Conservation (phyloP, 2,329 filamentous ascomycete genomes). For the Huntiella decipiens region DNA sequence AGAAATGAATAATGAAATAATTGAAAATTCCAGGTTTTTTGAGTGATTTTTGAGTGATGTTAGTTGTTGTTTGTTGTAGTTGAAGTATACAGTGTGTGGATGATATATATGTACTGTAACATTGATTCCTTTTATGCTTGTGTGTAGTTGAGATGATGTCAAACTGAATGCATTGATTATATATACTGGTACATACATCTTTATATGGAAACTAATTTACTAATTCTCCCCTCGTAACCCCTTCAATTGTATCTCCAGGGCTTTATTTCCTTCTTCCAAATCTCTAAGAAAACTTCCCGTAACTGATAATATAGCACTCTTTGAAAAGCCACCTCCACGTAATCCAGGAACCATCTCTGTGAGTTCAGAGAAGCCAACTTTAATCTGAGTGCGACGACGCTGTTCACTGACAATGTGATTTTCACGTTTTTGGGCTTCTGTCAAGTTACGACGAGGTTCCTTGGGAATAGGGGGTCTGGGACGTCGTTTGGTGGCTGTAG, state of each 20-base stretch:
- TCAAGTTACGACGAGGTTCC: conserved; percentile 47
- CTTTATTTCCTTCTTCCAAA: conserved; percentile 48
- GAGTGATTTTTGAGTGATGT: background rate
- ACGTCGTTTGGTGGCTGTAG: conserved; percentile 21
- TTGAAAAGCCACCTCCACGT: conserved; percentile 57
- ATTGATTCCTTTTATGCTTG: background rate
- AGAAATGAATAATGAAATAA: conserved; percentile 10
- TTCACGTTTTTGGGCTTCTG: conserved; percentile 62
- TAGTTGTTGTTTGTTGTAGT: no score
- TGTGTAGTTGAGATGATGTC: background rate
- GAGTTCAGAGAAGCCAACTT: conserved; percentile 68
- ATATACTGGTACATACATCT: background rate
- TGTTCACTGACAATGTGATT: conserved; percentile 82
- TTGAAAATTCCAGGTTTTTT: conserved; percentile 3
- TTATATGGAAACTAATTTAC: background rate
- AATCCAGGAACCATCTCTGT: conserved; percentile 57
- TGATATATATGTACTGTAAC: background rate
- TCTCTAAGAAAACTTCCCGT: conserved; percentile 63
- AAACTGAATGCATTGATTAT: background rate
- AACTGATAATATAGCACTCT: conserved; percentile 59
- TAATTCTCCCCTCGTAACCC: background rate
- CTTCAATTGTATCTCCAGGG: conserved; percentile 21
- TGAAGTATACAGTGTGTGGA: background rate
- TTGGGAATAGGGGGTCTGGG: conserved; percentile 22
- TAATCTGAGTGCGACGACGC: conserved; percentile 65